Evolutionary conservation across 2,329 filamentous ascomycete genomes (phyloP), one percentile per base, ranked within the genome.

Genomic region (Pseudogymnoascus sp.): DNA sequence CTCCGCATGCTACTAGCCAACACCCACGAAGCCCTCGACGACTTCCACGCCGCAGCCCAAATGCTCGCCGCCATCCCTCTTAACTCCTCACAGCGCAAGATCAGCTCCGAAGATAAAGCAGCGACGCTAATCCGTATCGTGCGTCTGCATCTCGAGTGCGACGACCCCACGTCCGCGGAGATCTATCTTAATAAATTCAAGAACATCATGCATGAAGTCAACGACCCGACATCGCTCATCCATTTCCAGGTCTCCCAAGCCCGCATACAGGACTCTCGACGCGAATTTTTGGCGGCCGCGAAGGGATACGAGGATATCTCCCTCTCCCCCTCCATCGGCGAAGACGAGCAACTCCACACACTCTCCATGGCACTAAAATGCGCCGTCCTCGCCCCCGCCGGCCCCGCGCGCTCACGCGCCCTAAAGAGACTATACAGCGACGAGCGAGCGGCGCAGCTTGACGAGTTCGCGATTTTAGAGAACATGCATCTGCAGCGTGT

Each of bases 401-500:
- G 94, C 0, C 94, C 94, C 0, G 81, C 87, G 70, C 86, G 94
- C 61, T 91, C 88, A 65, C 85, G 90, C 55, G 86, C 87, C 45
- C 82, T 99, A 15, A 90, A 86, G 4, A 87, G 89, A 60, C 79
- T 99, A 12, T 96, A 96, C 82, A 96, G 96, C 75, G 94, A 99
- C 74, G 94, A 97, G 67, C 85, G 94, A 31, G 83, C 90, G 0
- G 79, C 80, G 3, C 83, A 86, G 59, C 83, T 94, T 1, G 84
- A 87, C 33, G 90, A 97, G 75, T 93, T 89, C 71, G 80, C 85
- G 58, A 97, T 99, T 61, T 79, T 99, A 12, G 94, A 97, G 78
- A 97, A 97, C 79, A 97, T 99, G 85, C 96, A 96, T 74, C 81
- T 97, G 58, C 91, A 97, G 74, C 85, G 92, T 5, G 80, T 99